phyloP scores from a whole-genome alignment of 75 land plant genomes.

The Sequoia sempervirens region DNA sequence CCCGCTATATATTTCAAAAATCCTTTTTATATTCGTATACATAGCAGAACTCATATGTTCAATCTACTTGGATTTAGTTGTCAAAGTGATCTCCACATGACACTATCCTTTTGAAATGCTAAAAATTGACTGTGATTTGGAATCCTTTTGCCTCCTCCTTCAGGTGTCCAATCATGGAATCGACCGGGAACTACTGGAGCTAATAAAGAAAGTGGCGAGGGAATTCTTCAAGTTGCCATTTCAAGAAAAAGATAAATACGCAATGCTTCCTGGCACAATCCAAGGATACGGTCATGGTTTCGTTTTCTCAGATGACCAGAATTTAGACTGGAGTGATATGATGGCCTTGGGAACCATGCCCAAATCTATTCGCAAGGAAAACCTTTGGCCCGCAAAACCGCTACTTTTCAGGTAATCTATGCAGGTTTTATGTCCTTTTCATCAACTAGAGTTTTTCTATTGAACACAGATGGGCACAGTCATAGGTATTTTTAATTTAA shows the following conservation, averaged over 20 bases:
- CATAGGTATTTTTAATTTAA: no score
- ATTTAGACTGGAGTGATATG: no score
- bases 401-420: conserved; percentile 35
- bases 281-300: conserved; percentile 73
- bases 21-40: background rate
- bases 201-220: conserved; percentile 36
- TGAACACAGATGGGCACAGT: no score
- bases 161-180: conserved; percentile 55
- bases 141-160: no score
- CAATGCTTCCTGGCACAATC: conserved; percentile 54
- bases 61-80: no score
- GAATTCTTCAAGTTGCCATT: conserved; percentile 60
- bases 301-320: conserved; percentile 58
- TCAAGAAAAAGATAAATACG: conserved; percentile 56
- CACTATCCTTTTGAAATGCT: no score
- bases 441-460: no score
- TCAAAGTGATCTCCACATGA: no score
- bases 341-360: no score
- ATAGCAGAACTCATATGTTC: conserved; percentile 8
- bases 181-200: conserved; percentile 21
- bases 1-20: background rate
- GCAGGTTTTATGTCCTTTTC: background rate
- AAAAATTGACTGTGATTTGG: no score
- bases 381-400: no score
- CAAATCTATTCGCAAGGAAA: conserved; percentile 21